These are phyloP conservation scores for Camillea tinctor DNA, from an alignment of 2,329 filamentous ascomycete species.

Conservation along the genomic window DNA sequence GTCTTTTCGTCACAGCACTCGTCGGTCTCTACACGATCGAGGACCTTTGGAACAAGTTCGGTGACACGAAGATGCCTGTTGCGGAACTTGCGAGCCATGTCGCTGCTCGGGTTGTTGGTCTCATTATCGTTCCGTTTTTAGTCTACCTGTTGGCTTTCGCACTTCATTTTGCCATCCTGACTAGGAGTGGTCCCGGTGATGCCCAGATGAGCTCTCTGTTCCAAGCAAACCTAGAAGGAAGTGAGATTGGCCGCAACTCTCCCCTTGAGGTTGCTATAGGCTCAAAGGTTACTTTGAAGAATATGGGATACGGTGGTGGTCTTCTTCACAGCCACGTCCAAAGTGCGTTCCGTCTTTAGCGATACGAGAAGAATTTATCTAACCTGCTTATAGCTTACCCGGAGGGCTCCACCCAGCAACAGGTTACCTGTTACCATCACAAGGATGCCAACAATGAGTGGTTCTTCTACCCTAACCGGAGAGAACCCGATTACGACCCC, in stretches of 20 bases:
- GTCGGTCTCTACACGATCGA: slow-evolving; percentile 95
- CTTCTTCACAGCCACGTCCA: slow-evolving; percentile 95
- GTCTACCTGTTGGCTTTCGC: slow-evolving; percentile 97
- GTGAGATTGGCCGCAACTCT: slow-evolving; percentile 90
- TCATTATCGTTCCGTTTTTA: slow-evolving; percentile 84
- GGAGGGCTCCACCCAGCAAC: slow-evolving; percentile 89
- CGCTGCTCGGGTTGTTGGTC: slow-evolving; percentile 73
- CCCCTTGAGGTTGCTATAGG: slow-evolving; percentile 89
- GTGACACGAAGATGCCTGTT: slow-evolving; percentile 81
- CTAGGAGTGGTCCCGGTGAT: slow-evolving; percentile 92
- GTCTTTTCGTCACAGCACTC: slow-evolving; percentile 90
- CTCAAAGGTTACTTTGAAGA: slow-evolving; percentile 90
- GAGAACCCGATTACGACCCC: slow-evolving; percentile 68
- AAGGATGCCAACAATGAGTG: slow-evolving; percentile 99
- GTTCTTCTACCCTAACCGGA: slow-evolving; percentile 96
- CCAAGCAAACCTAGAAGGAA: slow-evolving; percentile 93
- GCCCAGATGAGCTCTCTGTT: slow-evolving; percentile 99
- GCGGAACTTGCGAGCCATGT: slow-evolving; percentile 71
- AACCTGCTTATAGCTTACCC: slow-evolving; percentile 60
- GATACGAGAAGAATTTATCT: slow-evolving; percentile 8
- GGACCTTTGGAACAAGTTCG: slow-evolving; percentile 98
- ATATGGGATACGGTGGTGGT: slow-evolving; percentile 98
- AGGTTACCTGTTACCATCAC: slow-evolving; percentile 99
- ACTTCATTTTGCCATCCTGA: slow-evolving; percentile 88
- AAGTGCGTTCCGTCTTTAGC: slow-evolving; percentile 42